These are phyloP conservation scores for Colletotrichum navitas DNA, from an alignment of 2,329 filamentous ascomycete genomes.

Conservation along the genomic window DNA sequence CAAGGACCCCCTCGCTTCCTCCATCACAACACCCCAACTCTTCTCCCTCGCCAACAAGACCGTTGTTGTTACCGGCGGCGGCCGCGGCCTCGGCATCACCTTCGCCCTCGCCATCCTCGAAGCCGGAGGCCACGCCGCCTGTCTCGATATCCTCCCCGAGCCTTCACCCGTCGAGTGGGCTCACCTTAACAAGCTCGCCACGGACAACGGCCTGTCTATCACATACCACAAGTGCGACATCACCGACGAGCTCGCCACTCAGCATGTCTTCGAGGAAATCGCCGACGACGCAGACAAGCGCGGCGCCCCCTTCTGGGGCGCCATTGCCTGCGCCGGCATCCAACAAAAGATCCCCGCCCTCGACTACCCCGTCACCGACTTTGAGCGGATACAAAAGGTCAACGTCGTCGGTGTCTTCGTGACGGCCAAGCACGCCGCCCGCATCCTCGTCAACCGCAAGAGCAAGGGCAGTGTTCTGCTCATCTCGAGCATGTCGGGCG, in stretches of 20 bases:
- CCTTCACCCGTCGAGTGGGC: conserved; percentile 57
- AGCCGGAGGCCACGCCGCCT: conserved; percentile 62
- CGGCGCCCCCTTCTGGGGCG: conserved; percentile 53
- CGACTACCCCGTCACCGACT: conserved; percentile 66
- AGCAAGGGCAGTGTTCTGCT: conserved; percentile 62
- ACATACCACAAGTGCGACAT: conserved; percentile 62
- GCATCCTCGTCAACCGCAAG: conserved; percentile 61
- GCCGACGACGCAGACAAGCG: conserved; percentile 50
- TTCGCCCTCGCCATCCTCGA: conserved; percentile 63
- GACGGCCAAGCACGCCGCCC: conserved; percentile 77
- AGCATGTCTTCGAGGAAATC: conserved; percentile 52
- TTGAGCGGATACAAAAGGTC: conserved; percentile 76
- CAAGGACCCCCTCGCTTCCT: conserved; percentile 49
- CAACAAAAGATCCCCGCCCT: conserved; percentile 61
- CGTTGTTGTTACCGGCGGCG: conserved; percentile 64
- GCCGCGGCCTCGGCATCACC: conserved; percentile 63
- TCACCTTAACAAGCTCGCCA: conserved; percentile 56
- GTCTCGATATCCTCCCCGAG: conserved; percentile 58
- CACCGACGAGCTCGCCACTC: conserved; percentile 57
- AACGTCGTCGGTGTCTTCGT: conserved; percentile 79
- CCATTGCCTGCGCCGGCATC: conserved; percentile 63
- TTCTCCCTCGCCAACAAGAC: conserved; percentile 62
- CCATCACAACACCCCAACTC: conserved; percentile 48
- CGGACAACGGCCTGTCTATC: conserved; percentile 49
- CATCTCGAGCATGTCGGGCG: conserved; percentile 63